A percentile compares a stretch with the other conserved stretches of the same genome.
These are phyloP conservation scores for Cystobasidium pallidum DNA, from an alignment of 1,284 basidiomycete genomes.

Conservation along the genomic window DNA sequence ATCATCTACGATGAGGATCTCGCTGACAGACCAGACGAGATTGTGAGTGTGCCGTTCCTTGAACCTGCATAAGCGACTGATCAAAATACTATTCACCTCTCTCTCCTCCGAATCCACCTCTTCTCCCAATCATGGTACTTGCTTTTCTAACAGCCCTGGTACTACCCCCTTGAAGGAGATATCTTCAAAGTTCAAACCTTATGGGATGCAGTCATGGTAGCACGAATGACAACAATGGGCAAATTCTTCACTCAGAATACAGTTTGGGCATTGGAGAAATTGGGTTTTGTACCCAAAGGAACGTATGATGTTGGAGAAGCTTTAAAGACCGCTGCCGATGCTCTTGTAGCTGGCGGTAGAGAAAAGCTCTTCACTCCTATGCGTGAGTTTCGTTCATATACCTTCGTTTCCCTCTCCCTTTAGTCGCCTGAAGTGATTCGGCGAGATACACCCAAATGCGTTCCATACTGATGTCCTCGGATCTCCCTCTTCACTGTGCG, in stretches of 20 bases:
- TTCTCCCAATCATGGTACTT: neutral
- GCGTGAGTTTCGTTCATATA: conserved; percentile 17
- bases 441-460: too few relatives aligned
- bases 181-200: conserved; percentile 86
- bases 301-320: conserved; percentile 89
- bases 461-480: neutral
- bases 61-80: neutral
- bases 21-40: conserved; percentile 67
- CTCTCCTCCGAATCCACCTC: neutral
- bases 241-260: conserved; percentile 81
- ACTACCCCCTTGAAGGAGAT: conserved; percentile 53
- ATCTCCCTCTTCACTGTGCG: neutral
- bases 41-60: conserved; percentile 24
- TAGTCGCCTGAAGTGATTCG: neutral
- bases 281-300: conserved; percentile 86
- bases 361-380: conserved; percentile 62
- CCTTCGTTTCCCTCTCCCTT: neutral
- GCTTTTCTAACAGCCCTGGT: conserved; percentile 28
- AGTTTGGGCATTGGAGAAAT: conserved; percentile 75
- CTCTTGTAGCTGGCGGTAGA: conserved; percentile 82
- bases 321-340: conserved; percentile 77
- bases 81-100: neutral
- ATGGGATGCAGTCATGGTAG: conserved; percentile 72
- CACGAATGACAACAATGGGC: conserved; percentile 87
- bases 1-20: conserved; percentile 93